phyloP scores from a whole-genome alignment of 2,329 filamentous ascomycete genomes.

The Nothomitra cinnamomea region DNA sequence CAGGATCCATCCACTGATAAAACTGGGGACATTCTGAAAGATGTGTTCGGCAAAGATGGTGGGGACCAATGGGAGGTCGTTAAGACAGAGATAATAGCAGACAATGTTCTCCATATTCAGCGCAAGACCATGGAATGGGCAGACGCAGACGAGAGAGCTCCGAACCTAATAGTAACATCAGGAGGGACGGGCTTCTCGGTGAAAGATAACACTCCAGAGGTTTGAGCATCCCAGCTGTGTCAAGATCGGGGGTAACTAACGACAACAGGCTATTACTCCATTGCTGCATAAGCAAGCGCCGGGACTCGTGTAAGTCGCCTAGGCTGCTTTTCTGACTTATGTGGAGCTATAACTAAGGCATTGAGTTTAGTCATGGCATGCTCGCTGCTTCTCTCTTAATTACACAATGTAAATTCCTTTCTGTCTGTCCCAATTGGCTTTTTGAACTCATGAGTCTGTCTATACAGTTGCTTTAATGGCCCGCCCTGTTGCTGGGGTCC shows the following conservation, averaged over 20 bases:
- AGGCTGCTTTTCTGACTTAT: not conserved
- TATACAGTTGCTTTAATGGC: constrained; percentile 85
- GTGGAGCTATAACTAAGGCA: not conserved
- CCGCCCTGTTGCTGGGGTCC: constrained; percentile 73
- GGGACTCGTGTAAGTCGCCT: constrained; percentile 50
- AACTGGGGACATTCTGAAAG: constrained; percentile 46
- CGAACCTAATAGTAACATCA: constrained; percentile 72
- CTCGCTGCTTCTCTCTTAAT: constrained; percentile 65
- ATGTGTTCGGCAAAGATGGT: constrained; percentile 51
- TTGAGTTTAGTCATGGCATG: constrained; percentile 59
- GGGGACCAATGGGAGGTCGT: constrained; percentile 53
- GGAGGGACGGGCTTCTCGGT: constrained; percentile 87
- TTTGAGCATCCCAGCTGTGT: constrained; percentile 20
- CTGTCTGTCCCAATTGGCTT: not conserved
- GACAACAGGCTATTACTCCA: constrained; percentile 50
- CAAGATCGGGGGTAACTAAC: not conserved
- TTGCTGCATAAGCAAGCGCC: constrained; percentile 74
- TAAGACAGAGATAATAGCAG: constrained; percentile 59
- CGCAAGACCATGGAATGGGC: constrained; percentile 54
- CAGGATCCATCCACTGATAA: constrained; percentile 64
- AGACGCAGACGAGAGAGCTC: constrained; percentile 37
- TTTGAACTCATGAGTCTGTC: constrained; percentile 13
- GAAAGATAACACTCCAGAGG: constrained; percentile 77
- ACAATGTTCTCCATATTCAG: constrained; percentile 61
- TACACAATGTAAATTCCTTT: constrained; percentile 58